Evolutionary conservation across 2,329 filamentous ascomycete species (phyloP).

Genomic region (Tolypocladium amazonense): DNA sequence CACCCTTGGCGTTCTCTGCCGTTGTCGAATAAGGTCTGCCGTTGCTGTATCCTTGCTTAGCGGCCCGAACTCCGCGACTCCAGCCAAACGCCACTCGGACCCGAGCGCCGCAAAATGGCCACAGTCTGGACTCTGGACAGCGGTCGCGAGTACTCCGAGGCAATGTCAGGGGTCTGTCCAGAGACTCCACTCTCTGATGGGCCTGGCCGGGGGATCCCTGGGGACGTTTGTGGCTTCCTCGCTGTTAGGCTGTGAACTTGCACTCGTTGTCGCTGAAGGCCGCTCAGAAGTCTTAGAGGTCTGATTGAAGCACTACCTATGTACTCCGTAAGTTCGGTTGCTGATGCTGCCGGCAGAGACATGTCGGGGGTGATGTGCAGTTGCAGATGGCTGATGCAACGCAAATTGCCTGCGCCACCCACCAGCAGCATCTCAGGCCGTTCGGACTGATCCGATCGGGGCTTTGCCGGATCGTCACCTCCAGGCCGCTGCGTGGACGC

Average conservation of each 20-base stretch:
- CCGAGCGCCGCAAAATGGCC: no score
- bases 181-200: not conserved
- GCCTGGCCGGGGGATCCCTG: no score
- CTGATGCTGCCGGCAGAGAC: not conserved
- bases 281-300: not conserved
- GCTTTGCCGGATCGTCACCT: not conserved
- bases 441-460: not conserved
- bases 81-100: not conserved
- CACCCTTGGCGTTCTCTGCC: not conserved
- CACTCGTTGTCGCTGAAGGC: not conserved
- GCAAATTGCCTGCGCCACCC: not conserved
- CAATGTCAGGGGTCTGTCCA: no score
- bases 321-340: not conserved
- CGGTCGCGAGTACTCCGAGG: no score
- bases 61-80: not conserved
- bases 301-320: no score
- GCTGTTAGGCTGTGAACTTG: no score
- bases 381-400: not conserved
- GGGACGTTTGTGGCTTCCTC: no score
- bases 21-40: slow-evolving; percentile 1
- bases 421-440: not conserved
- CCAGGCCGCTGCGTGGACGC: not conserved
- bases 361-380: not conserved
- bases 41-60: not conserved
- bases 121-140: no score